Evolutionary conservation across 1,284 basidiomycete genomes (phyloP).

Genomic region (Albatrellus sp.): DNA sequence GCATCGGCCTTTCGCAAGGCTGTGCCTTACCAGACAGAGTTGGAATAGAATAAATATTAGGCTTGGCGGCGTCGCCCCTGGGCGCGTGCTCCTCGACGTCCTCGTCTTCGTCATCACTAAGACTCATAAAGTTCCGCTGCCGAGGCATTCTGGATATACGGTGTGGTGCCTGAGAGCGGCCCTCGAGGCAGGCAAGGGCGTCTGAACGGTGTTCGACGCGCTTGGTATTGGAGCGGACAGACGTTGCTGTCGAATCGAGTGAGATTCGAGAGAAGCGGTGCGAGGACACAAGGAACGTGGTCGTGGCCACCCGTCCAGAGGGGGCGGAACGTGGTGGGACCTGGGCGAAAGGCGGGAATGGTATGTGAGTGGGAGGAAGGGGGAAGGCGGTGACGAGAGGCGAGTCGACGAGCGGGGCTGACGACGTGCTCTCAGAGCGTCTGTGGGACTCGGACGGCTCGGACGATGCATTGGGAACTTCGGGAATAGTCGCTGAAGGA

Average conservation of each 20-base stretch:
- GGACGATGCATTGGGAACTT: constrained; percentile 19
- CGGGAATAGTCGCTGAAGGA: constrained; percentile 32
- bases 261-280: constrained; percentile 21
- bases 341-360: neutral
- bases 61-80: constrained; percentile 4
- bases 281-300: constrained; percentile 4
- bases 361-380: constrained; percentile 12
- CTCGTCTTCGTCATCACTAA: constrained; percentile 49
- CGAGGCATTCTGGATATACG: constrained; percentile 8
- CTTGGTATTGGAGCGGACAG: constrained; percentile 8
- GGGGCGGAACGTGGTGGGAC: constrained; percentile 21
- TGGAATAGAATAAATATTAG: too few species aligned
- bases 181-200: constrained; percentile 53
- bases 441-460: neutral
- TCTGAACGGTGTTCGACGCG: constrained; percentile 25
- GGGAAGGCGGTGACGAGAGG: constrained; percentile 12
- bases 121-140: constrained; percentile 48
- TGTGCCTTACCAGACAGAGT: too few species aligned
- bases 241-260: constrained; percentile 15
- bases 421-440: constrained; percentile 7
- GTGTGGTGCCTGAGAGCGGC: constrained; percentile 22
- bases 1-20: too few species aligned
- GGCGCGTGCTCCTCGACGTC: constrained; percentile 13
- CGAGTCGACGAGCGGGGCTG: constrained; percentile 14
- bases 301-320: constrained; percentile 7